Evolutionary conservation across 108 stramenopile genomes (phyloP), one percentile per base, ranked within the genome.

Genomic region (Fistulifera pelliculosa): DNA sequence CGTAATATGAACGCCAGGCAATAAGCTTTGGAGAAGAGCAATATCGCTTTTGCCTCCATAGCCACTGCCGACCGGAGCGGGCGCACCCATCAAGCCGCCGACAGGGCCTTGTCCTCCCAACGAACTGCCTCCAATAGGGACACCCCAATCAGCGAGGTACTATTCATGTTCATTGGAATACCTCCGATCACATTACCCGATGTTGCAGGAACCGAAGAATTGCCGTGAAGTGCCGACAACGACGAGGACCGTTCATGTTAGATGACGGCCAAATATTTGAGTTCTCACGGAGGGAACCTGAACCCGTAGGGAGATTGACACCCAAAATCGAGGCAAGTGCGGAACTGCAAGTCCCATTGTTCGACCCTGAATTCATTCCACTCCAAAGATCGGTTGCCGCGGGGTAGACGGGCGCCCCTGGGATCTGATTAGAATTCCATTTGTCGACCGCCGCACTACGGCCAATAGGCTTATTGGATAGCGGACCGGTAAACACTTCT

Each of bases 301-400:
- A 76, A 17, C 86, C 84, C 21, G 83, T 85, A 0, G 90, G 90
- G 16, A 87, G 65, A 53, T 77, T 71, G 60, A 92, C 87, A 7
- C 86, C 84, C 14, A 92, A 69, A 68, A 92, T 87, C 6, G 83
- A 85, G 25, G 90, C 90, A 38, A 92, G 61, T 15, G 90, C 80
- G 3, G 86, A 85, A 53, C 77, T 84, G 13, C 75, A n/a, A n/a
- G n/a, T n/a, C n/a, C n/a, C 73, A 35, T 35, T 35, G 8, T 3
- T 8, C 31, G 31, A 8, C 8, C 31, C 31, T 3, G 31, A 3
- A 60, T 31, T 42, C 16, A 40, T 31, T 44, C 35, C 49, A 57
- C 24, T 27, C 19, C n/a, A 40, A 17, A 40, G 27, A 41, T 35
- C 21, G 26, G 17, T 2, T 35, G 31, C 31, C 3, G 31, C 31